Conservation (phyloP, 2,329 filamentous ascomycete species). For the Aspergillus hiratsukae region DNA sequence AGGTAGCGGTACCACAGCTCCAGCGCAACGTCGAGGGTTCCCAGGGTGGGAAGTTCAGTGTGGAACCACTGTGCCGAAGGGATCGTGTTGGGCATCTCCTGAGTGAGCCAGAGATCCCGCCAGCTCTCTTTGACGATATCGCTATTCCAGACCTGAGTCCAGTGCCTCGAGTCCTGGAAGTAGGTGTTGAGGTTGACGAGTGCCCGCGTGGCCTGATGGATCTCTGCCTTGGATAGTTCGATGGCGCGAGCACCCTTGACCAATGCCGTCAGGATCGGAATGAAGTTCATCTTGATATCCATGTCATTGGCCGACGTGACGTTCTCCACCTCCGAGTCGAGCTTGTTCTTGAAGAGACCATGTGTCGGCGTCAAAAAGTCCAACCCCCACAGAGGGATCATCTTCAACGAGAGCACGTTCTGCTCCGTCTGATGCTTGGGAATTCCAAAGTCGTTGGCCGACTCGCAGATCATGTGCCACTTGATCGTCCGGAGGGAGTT, state of each 20-base stretch:
- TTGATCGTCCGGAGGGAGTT: conserved; percentile 51
- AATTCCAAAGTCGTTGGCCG: conserved; percentile 53
- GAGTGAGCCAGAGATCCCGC: conserved; percentile 45
- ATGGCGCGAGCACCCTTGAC: conserved; percentile 49
- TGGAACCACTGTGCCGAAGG: conserved; percentile 35
- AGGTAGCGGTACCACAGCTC: conserved; percentile 42
- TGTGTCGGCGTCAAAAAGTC: conserved; percentile 51
- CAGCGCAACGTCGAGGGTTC: conserved; percentile 33
- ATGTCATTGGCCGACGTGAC: conserved; percentile 43
- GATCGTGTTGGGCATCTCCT: conserved; percentile 39
- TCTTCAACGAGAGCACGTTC: conserved; percentile 52
- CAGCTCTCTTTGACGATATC: conserved; percentile 43
- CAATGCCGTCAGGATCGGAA: conserved; percentile 48
- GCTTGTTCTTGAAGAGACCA: conserved; percentile 51
- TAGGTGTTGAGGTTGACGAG: conserved; percentile 48
- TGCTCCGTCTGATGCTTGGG: conserved; percentile 54
- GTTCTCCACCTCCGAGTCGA: conserved; percentile 49
- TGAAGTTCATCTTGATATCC: conserved; percentile 51
- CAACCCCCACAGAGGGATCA: conserved; percentile 53
- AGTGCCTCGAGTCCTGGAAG: conserved; percentile 47
- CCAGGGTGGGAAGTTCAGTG: conserved; percentile 36
- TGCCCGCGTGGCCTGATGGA: conserved; percentile 46
- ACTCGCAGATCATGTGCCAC: conserved; percentile 53
- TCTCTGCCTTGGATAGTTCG: conserved; percentile 39
- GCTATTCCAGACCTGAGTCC: conserved; percentile 46